These are phyloP conservation scores for Skeletonema costatum DNA, from an alignment of 108 stramenopile species.

Conservation along the genomic window DNA sequence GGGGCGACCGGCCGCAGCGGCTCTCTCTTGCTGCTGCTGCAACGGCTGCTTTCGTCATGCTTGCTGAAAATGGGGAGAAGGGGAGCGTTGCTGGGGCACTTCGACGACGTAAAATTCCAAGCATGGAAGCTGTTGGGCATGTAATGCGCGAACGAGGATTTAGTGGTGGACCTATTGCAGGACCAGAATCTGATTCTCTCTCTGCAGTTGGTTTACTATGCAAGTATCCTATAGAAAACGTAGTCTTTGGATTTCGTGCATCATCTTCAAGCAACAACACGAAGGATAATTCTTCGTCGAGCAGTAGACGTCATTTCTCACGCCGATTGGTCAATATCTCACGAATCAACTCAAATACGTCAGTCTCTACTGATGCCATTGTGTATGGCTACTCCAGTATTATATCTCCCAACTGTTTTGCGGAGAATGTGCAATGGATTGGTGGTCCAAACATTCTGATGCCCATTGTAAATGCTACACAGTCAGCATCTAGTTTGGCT, in stretches of 20 bases:
- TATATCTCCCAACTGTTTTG: slow-evolving; percentile 79
- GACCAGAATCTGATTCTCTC: slow-evolving; percentile 76
- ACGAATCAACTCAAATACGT: slow-evolving; percentile 55
- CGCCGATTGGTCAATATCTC: slow-evolving; percentile 73
- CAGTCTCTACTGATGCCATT: slow-evolving; percentile 75
- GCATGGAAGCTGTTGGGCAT: slow-evolving; percentile 81
- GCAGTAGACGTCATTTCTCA: slow-evolving; percentile 47
- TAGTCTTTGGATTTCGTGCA: slow-evolving; percentile 80
- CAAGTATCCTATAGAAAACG: slow-evolving; percentile 64
- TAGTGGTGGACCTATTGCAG: slow-evolving; percentile 34
- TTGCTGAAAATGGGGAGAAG: slow-evolving; percentile 82
- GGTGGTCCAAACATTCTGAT: slow-evolving; percentile 83
- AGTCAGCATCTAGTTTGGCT: slow-evolving; percentile 64
- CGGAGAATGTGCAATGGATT: slow-evolving; percentile 86
- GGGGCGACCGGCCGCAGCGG: slow-evolving; percentile 90
- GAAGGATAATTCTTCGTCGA: slow-evolving; percentile 32
- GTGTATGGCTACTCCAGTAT: slow-evolving; percentile 73
- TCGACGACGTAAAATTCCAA: slow-evolving; percentile 70
- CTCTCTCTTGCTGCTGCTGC: slow-evolving; percentile 83
- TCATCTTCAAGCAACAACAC: slow-evolving; percentile 41
- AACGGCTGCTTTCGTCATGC: slow-evolving; percentile 74
- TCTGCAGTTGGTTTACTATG: slow-evolving; percentile 76
- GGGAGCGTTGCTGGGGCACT: slow-evolving; percentile 84
- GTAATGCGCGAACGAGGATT: slow-evolving; percentile 67
- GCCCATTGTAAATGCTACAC: slow-evolving; percentile 76